Base-by-base conservation (phyloP, 148 eudicot species). In the Persicaria maculosa region DNA sequence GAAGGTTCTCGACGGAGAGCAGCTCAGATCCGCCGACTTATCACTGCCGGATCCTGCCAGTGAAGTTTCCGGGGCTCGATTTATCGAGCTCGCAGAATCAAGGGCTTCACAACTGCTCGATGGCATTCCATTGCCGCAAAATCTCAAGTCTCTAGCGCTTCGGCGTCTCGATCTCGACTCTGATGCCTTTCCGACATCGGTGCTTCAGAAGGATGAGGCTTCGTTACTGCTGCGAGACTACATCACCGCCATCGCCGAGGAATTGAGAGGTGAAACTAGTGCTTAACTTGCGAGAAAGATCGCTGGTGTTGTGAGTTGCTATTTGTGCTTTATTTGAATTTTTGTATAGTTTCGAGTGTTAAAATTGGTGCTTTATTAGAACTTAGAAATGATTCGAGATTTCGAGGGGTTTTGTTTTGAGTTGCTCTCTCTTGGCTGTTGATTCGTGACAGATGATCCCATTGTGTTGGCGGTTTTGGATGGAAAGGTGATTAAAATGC, bases 391-490 rank as follows among this genome's bases (percentile, higher is more conserved):
- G 16, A 11, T 22, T 31, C 43, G 3, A 7, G 52, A 22, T 31
- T 31, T 31, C 40, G 40, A 31, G 40, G 70, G 46, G 45, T 14
- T 65, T 65, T 65, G 70, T 12, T 22, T 25, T 65, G 8, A 43
- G 45, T 40, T 65, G 46, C 19, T 48, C 40, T 31, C 40, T 68
- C 44, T 73, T 31, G 44, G 9, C 22, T 44, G n/a, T 61, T 40
- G 19, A 31, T 52, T 9, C 73, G 75, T 77, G 77, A 14, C 84
- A 89, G 93, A 85, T 81, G 85, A 89, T 78, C 93, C 93, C 1
- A 75, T 89, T 55, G 86, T 84, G 48, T 81, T 87, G 71, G 85
- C 90, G 40, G 75, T 89, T 79, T 81, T 89, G 80, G 89, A 89
- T 72, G 93, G 93, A 52, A 83, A 71, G 61, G 75, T 85, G 25